Evolutionary conservation across 495 filamentous ascomycete species (phyloP), one percentile per base, ranked within the genome.

Genomic region (Niebla homalea): DNA sequence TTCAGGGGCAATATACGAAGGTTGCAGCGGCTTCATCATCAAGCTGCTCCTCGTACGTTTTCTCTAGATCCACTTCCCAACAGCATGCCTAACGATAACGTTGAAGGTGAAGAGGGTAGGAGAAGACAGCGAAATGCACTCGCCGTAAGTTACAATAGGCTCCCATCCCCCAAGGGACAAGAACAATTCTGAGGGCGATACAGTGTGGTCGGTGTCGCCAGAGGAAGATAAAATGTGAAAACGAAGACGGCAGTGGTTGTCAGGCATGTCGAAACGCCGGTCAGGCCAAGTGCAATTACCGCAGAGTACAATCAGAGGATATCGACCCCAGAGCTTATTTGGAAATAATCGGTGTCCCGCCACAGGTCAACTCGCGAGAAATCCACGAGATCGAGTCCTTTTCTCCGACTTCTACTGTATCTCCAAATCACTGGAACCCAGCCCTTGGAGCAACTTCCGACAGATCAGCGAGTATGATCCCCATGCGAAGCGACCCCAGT

Each of bases 181-280:
- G 43, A 12, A 32, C 29, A 32, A 11, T 15, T 45, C 19, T 16
- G 8, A 45, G 25, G 18, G 23, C n/a, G 4, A 45, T 41, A 29
- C 54, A 97, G 92, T 98, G 92, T 65, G 77, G 76, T 25, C 80
- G 92, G 52, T 98, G 92, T 62, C 81, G 92, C 44, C 89, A 89
- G 64, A 76, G 92, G 46, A 98, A 98, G 71, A 98, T 98, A 59
- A 84, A 87, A 62, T 98, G 92, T 69, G 94, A 85, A 53, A 92
- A 90, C 29, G 89, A 96, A 22, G 75, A 85, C 60, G 84, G 81
- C 10, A 69, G 70, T 20, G 85, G 85, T 25, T 98, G 92, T 61
- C 66, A 74, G 15, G 94, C 89, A 65, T 98, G 92, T 70, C 84
- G 74, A 67, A 53, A 79, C 89, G 47, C 82, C 83, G 26, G 71